Conservation (phyloP, 169 alveolate species). For the Theileria parva region DNA sequence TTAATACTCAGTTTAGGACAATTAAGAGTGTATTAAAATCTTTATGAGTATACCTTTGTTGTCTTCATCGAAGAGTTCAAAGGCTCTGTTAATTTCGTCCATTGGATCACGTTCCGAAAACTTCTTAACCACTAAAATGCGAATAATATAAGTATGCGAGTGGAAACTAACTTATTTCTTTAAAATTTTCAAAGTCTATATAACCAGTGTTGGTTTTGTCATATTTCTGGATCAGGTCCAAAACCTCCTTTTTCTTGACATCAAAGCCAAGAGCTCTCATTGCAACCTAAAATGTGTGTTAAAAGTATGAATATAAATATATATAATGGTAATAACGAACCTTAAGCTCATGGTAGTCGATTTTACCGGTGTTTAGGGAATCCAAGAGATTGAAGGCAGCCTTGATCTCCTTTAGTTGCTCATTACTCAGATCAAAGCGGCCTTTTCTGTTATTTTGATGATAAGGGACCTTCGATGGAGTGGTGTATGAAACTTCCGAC, state of each 20-base stretch:
- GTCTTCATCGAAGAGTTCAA: constrained; percentile 94
- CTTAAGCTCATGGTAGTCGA: constrained; percentile 95
- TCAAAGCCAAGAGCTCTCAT: constrained; percentile 98
- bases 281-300: constrained; percentile 86
- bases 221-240: constrained; percentile 83
- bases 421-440: constrained; percentile 68
- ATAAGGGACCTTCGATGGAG: constrained; percentile 19
- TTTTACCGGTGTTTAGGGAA: constrained; percentile 94
- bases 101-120: constrained; percentile 92
- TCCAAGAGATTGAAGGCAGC: constrained; percentile 99
- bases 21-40: background rate
- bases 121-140: constrained; percentile 81
- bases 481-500: constrained; percentile 27
- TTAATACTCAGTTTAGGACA: background rate
- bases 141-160: background rate
- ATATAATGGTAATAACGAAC: constrained; percentile 60
- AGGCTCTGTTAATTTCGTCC: constrained; percentile 94
- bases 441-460: constrained; percentile 59
- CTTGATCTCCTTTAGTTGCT: constrained; percentile 87
- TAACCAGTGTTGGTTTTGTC: constrained; percentile 84
- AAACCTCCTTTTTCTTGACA: constrained; percentile 93
- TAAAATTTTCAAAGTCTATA: constrained; percentile 80
- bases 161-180: constrained; percentile 73
- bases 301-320: background rate
- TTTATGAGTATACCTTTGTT: constrained; percentile 77